phyloP scores from a whole-genome alignment of 2,329 filamentous ascomycete genomes.

The Pseudogymnoascus sp. region DNA sequence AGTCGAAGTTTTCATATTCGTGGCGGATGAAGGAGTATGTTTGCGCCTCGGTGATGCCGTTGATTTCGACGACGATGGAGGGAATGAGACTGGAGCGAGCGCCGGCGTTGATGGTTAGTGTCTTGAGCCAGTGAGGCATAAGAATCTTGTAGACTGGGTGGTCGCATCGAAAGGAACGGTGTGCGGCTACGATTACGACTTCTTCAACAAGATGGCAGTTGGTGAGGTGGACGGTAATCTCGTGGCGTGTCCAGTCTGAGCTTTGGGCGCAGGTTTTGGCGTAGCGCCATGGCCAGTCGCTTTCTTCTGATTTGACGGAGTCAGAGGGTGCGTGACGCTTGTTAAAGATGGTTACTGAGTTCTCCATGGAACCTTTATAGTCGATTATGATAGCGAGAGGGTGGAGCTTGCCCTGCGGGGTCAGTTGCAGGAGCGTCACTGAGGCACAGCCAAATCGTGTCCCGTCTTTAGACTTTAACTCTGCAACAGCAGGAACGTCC shows the following conservation, averaged over 20 bases:
- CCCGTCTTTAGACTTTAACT: constrained; percentile 13
- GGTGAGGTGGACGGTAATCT: constrained; percentile 38
- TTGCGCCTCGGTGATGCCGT: constrained; percentile 32
- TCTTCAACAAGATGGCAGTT: constrained; percentile 41
- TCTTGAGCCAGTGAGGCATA: constrained; percentile 42
- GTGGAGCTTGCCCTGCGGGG: constrained; percentile 36
- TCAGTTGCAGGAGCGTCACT: constrained; percentile 36
- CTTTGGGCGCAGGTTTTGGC: constrained; percentile 42
- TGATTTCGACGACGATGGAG: constrained; percentile 34
- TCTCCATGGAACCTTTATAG: constrained; percentile 34
- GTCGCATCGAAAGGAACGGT: constrained; percentile 33
- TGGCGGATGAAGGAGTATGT: constrained; percentile 31
- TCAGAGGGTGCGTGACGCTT: constrained; percentile 30
- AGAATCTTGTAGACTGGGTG: constrained; percentile 37
- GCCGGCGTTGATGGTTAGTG: constrained; percentile 39
- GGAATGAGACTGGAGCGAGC: constrained; percentile 38
- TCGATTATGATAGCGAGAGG: constrained; percentile 41
- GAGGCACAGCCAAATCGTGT: constrained; percentile 28
- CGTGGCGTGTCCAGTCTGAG: constrained; percentile 41
- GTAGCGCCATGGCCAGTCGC: constrained; percentile 44
- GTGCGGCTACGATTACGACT: constrained; percentile 37
- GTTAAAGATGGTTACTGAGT: constrained; percentile 43
- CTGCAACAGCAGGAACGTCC: background rate
- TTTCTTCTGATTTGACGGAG: constrained; percentile 27
- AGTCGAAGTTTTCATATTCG: constrained; percentile 38